Conservation (phyloP, 2,329 filamentous ascomycete genomes). For the Penicillium sclerotiorum region DNA sequence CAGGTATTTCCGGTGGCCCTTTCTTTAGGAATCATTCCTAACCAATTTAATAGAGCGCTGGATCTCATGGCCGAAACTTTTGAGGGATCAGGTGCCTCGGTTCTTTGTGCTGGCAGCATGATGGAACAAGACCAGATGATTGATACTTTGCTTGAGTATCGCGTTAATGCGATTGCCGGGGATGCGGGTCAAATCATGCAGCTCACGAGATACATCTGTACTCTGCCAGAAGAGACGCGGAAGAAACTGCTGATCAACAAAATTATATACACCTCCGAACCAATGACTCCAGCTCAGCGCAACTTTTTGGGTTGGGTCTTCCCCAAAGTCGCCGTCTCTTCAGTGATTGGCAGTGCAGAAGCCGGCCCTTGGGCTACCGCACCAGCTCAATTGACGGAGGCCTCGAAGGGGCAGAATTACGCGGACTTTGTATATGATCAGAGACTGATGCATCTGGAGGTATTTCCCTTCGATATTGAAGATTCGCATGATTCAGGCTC, state of each 20-base stretch:
- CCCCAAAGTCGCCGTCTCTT: conserved; percentile 40
- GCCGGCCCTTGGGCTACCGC: conserved; percentile 45
- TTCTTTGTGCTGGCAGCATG: conserved; percentile 40
- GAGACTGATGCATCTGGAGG: conserved; percentile 41
- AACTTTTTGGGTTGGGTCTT: conserved; percentile 35
- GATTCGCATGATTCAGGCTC: neutral
- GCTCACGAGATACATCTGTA: conserved; percentile 32
- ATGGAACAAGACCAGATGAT: conserved; percentile 31
- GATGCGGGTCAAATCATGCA: conserved; percentile 45
- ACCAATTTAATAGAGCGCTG: conserved; percentile 30
- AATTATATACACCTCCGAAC: conserved; percentile 51
- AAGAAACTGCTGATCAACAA: conserved; percentile 39
- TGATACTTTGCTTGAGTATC: conserved; percentile 33
- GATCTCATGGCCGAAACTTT: conserved; percentile 46
- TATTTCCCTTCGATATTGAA: conserved; percentile 31
- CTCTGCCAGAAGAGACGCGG: conserved; percentile 22
- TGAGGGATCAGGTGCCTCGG: conserved; percentile 47
- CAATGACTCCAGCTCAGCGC: conserved; percentile 38
- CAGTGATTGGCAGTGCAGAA: conserved; percentile 48
- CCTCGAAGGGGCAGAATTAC: conserved; percentile 8
- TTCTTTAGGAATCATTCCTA: neutral
- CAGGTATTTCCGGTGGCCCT: conserved; percentile 32
- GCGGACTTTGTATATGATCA: conserved; percentile 40
- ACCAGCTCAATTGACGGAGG: conserved; percentile 12
- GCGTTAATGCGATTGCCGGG: conserved; percentile 43